Percentiles rank a stretch among this genome's conserved stretches.
phyloP scores from a whole-genome alignment of 805 yeast species.

The Candida ulmi region DNA sequence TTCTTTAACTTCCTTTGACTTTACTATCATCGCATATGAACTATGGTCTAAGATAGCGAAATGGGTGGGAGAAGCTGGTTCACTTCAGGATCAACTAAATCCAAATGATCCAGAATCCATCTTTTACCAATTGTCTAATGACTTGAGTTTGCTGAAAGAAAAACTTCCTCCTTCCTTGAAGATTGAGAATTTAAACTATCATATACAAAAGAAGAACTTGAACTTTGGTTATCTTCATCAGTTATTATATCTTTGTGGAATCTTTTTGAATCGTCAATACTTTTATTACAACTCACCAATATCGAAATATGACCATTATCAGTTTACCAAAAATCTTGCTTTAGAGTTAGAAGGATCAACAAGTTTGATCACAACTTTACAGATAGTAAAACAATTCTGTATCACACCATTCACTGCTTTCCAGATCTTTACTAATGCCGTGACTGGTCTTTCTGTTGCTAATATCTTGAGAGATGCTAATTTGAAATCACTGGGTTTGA shows the following conservation, averaged over 20 bases:
- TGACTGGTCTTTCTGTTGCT: constrained; percentile 28
- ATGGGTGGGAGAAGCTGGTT: constrained; percentile 34
- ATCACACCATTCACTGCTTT: constrained; percentile 35
- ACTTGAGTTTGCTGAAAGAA: constrained; percentile 20
- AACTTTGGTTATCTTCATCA: constrained; percentile 33
- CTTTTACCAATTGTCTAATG: constrained; percentile 22
- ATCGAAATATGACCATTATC: constrained; percentile 28
- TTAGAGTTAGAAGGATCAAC: constrained; percentile 22
- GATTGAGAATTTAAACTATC: constrained; percentile 25
- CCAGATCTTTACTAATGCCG: constrained; percentile 31
- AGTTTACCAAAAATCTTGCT: constrained; percentile 19
- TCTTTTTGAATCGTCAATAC: constrained; percentile 32
- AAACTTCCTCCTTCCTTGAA: constrained; percentile 24
- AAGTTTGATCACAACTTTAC: constrained; percentile 19
- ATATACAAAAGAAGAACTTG: constrained; percentile 25
- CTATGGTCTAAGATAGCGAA: constrained; percentile 33
- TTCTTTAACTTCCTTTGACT: constrained; percentile 23
- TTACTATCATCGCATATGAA: constrained; percentile 29
- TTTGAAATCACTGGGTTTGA: constrained; percentile 20
- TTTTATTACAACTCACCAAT: constrained; percentile 28
- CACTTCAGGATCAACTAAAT: constrained; percentile 22
- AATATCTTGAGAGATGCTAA: constrained; percentile 24
- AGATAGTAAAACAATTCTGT: constrained; percentile 24
- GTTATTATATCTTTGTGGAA: constrained; percentile 26
- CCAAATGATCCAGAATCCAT: constrained; percentile 28